phyloP scores from a whole-genome alignment of 2,329 filamentous ascomycete genomes.

The Fusarium albidum region DNA sequence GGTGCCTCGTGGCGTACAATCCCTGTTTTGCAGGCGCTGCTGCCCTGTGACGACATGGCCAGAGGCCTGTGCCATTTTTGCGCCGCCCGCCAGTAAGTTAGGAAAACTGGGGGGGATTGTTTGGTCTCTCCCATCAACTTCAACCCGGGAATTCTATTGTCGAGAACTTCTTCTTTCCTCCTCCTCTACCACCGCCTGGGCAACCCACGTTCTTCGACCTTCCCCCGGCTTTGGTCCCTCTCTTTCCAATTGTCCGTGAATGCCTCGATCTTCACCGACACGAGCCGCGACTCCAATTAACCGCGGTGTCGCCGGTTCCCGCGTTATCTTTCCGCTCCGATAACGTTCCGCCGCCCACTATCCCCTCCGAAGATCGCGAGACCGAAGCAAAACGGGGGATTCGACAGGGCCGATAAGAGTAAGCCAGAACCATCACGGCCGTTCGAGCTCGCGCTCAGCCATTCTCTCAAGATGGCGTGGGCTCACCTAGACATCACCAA shows the following conservation, averaged over 20 bases:
- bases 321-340: slow-evolving; percentile 15
- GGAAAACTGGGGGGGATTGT: no score
- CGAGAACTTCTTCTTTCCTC: not conserved
- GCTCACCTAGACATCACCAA: slow-evolving; percentile 85
- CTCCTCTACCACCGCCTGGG: slow-evolving; percentile 6
- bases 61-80: slow-evolving; percentile 38
- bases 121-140: slow-evolving; percentile 11
- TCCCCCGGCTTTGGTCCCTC: slow-evolving; percentile 3
- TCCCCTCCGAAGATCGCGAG: slow-evolving; percentile 27
- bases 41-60: slow-evolving; percentile 41
- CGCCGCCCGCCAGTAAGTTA: slow-evolving; percentile 3
- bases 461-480: slow-evolving; percentile 71
- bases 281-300: slow-evolving; percentile 32
- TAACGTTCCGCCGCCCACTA: slow-evolving; percentile 21
- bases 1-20: slow-evolving; percentile 34
- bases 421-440: slow-evolving; percentile 8
- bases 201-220: not conserved
- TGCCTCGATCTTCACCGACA: slow-evolving; percentile 9
- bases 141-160: slow-evolving; percentile 5
- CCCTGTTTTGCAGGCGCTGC: slow-evolving; percentile 20
- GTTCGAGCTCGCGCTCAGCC: slow-evolving; percentile 6
- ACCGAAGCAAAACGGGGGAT: slow-evolving; percentile 15
- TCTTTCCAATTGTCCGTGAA: slow-evolving; percentile 7
- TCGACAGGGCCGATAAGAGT: slow-evolving; percentile 9
- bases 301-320: slow-evolving; percentile 30